phyloP scores from a whole-genome alignment of 2,329 filamentous ascomycete genomes.

The Polytolypa hystricis region DNA sequence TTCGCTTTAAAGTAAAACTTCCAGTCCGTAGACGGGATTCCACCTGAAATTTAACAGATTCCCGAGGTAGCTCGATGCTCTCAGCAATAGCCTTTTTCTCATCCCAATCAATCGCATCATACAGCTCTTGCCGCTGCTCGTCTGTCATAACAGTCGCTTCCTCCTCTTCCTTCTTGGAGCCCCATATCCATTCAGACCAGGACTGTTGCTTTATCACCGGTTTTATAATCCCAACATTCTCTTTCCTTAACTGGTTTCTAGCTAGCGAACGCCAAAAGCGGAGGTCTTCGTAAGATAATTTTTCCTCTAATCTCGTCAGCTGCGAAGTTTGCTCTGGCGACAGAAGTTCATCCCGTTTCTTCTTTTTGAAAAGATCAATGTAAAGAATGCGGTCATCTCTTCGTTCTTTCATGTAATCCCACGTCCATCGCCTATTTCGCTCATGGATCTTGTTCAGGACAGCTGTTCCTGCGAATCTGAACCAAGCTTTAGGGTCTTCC shows the following conservation, averaged over 20 bases:
- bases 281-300: conserved; percentile 85
- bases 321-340: conserved; percentile 60
- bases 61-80: conserved; percentile 76
- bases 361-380: conserved; percentile 93
- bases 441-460: conserved; percentile 92
- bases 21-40: conserved; percentile 90
- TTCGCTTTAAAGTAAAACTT: conserved; percentile 86
- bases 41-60: conserved; percentile 85
- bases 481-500: conserved; percentile 85
- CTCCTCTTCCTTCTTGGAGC: conserved; percentile 57
- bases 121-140: conserved; percentile 89
- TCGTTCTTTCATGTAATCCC: conserved; percentile 88
- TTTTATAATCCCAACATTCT: conserved; percentile 73
- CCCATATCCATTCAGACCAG: conserved; percentile 91
- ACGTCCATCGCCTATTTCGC: conserved; percentile 83
- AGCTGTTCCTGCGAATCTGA: conserved; percentile 80
- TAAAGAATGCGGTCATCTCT: conserved; percentile 81
- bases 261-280: conserved; percentile 95
- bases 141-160: conserved; percentile 86
- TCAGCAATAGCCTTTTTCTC: conserved; percentile 86
- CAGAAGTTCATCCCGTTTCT: conserved; percentile 60
- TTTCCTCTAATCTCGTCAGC: conserved; percentile 67
- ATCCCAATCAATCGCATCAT: conserved; percentile 96
- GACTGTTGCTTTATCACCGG: conserved; percentile 59
- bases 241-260: conserved; percentile 87